These are phyloP conservation scores for Boeremia lycopersici DNA, from an alignment of 2,329 filamentous ascomycete species.

Conservation along the genomic window DNA sequence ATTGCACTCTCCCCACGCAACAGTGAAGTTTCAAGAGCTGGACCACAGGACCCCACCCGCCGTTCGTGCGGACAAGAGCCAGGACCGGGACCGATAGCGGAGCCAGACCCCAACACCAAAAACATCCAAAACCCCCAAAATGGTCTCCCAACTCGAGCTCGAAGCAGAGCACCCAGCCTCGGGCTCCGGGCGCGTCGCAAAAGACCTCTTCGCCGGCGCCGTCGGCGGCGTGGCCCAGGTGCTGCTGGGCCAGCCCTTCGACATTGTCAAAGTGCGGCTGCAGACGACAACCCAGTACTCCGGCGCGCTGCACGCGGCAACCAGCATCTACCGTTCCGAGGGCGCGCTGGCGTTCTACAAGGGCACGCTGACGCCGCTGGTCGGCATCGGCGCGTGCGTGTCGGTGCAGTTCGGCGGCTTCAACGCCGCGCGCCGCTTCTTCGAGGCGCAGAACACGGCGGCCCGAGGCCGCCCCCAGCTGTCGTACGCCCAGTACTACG, in stretches of 20 bases:
- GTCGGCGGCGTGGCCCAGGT: slow-evolving; percentile 94
- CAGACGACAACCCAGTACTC: slow-evolving; percentile 86
- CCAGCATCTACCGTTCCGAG: slow-evolving; percentile 84
- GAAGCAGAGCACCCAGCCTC: slow-evolving; percentile 46
- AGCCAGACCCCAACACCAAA: neutral
- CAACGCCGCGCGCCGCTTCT: slow-evolving; percentile 84
- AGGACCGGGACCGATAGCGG: slow-evolving; percentile 3
- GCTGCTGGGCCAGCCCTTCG: slow-evolving; percentile 76
- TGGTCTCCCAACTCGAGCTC: slow-evolving; percentile 41
- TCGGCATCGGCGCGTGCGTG: slow-evolving; percentile 94
- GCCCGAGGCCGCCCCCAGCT: slow-evolving; percentile 59
- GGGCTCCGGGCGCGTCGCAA: slow-evolving; percentile 60
- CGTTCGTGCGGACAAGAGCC: slow-evolving; percentile 11
- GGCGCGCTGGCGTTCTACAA: slow-evolving; percentile 96
- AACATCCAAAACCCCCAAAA: slow-evolving; percentile 6
- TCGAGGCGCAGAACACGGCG: slow-evolving; percentile 73
- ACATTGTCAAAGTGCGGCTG: slow-evolving; percentile 84
- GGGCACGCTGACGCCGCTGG: slow-evolving; percentile 88
- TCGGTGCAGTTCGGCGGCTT: slow-evolving; percentile 99
- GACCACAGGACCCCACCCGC: neutral
- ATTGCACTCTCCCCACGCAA: neutral
- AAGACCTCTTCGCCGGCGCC: slow-evolving; percentile 91
- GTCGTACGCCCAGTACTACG: slow-evolving; percentile 85
- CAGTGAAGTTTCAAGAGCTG: neutral
- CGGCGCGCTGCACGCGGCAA: slow-evolving; percentile 79